A percentile compares a stretch with the other conserved stretches of the same genome.
Conservation (phyloP, 208 protist genomes). For the Angomonas ambiguus region DNA sequence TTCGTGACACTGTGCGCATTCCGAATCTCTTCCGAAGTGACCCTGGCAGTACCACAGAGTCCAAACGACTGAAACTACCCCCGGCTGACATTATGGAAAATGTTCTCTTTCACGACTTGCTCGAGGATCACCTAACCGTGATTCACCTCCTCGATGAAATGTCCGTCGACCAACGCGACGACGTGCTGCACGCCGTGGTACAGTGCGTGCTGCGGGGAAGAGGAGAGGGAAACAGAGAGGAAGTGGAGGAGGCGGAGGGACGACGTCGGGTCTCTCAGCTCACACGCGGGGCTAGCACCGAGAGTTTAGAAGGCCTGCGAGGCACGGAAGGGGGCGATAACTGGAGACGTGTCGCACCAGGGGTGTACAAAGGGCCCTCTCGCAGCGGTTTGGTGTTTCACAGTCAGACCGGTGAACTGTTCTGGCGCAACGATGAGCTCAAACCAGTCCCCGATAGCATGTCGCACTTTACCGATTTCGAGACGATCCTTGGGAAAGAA, state of each 20-base stretch:
- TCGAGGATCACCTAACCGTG: constrained; percentile 47
- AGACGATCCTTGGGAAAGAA: constrained; percentile 71
- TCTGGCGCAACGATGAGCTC: constrained; percentile 81
- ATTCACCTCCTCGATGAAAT: constrained; percentile 21
- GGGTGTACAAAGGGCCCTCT: constrained; percentile 35
- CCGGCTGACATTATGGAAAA: constrained; percentile 72
- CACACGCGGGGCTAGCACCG: constrained; percentile 12
- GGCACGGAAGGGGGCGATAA: not conserved
- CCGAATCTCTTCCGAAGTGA: constrained; percentile 62
- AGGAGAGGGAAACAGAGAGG: constrained; percentile 1
- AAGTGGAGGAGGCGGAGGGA: not conserved
- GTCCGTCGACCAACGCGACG: constrained; percentile 9
- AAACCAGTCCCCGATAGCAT: constrained; percentile 80
- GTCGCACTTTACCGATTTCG: constrained; percentile 82
- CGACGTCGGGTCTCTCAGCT: constrained; percentile 13
- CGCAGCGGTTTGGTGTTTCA: constrained; percentile 61
- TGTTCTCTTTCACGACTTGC: constrained; percentile 50
- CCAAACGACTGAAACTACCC: constrained; percentile 54
- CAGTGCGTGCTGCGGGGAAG: constrained; percentile 35
- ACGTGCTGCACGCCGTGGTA: constrained; percentile 30
- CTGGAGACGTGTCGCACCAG: constrained; percentile 16
- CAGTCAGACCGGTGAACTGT: constrained; percentile 67
- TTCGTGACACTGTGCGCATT: constrained; percentile 65
- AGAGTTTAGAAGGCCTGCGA: not conserved
- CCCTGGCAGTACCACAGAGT: constrained; percentile 54